Evolutionary conservation across 75 land plant genomes (phyloP), one percentile per base, ranked within the genome.

Genomic region (Pseudotsuga menziesii): DNA sequence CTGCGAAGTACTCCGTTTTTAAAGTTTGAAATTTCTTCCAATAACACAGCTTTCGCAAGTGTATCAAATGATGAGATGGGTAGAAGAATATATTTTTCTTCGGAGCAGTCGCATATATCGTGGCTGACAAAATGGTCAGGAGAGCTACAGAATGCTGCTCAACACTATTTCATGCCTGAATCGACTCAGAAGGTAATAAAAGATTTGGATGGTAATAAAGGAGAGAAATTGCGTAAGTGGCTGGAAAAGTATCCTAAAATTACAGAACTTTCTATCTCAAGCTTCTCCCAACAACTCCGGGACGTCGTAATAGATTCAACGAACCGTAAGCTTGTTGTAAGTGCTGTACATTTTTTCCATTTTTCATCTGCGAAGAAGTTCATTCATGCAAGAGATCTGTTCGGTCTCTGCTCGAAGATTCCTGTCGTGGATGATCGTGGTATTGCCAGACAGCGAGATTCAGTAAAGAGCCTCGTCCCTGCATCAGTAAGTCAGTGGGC

Each of bases 121-220:
- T 88, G 89, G 87, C 70, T 88, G 44, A 82, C 78, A 5, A 52
- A 67, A 1, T 88, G 84, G 84, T 85, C 80, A 73, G 41, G 20
- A 25, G 84, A 75, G 70, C 80, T 85, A 19, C 26, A 52, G 25
- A 61, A 48, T 72, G 56, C 57, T 2, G 9, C 77, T 1, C 25
- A 70, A 54, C 61, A 36, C 9, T 71, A 29, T 29, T 85, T 85
- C 72, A 17, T 88, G 71, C 84, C 87, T 0, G 19, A 71, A 25
- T 56, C 36, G 1, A 80, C 84, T 3, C 80, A 82, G 0, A 58
- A 72, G 12, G 61, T 35, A 5, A 23, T 88, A 0, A 16, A 14
- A 0, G 36, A 29, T 4, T 74, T 58, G 44, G 17, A 36, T 16
- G 1, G 5, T 58, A 35, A 63, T 17, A 61, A 56, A 39, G 32